Evolutionary conservation across 202 grass and related monocot species (phyloP).

Genomic region (Digitaria exilis): DNA sequence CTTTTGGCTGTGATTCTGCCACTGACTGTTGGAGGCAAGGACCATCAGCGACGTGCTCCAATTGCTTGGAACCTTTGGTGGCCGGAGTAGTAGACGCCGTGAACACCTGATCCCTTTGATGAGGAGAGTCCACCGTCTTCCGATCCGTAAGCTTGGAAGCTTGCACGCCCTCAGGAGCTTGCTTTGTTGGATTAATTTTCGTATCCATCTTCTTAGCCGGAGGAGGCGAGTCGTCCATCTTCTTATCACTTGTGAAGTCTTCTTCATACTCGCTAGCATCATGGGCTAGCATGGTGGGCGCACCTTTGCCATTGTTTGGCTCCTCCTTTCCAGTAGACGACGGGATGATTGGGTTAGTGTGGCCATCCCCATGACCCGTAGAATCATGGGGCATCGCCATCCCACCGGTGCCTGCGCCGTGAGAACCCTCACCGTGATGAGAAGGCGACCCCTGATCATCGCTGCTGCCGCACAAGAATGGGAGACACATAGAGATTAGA

Average conservation of each 20-base stretch:
- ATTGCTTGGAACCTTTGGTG: background rate
- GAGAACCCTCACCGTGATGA: background rate
- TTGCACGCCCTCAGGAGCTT: no score
- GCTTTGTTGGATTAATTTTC: background rate
- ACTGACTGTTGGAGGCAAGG: background rate
- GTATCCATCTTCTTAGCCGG: background rate
- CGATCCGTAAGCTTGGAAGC: background rate
- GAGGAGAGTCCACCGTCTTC: background rate
- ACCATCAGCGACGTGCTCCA: background rate
- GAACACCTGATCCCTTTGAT: background rate
- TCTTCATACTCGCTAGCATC: background rate
- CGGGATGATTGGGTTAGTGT: background rate
- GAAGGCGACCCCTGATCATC: background rate
- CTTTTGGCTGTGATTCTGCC: background rate
- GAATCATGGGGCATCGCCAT: background rate
- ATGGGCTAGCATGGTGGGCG: no score
- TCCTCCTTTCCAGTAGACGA: background rate
- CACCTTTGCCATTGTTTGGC: no score
- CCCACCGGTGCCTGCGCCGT: background rate
- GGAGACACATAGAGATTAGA: slow-evolving; percentile 26
- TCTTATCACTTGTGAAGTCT: background rate
- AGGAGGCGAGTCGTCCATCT: no score
- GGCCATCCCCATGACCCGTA: background rate
- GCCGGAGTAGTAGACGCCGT: background rate
- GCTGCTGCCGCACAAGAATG: background rate